Percentiles rank a stretch among this genome's conserved stretches.
These are phyloP conservation scores for Lipomyces lipofer DNA, from an alignment of 805 yeast genomes.

Conservation along the genomic window DNA sequence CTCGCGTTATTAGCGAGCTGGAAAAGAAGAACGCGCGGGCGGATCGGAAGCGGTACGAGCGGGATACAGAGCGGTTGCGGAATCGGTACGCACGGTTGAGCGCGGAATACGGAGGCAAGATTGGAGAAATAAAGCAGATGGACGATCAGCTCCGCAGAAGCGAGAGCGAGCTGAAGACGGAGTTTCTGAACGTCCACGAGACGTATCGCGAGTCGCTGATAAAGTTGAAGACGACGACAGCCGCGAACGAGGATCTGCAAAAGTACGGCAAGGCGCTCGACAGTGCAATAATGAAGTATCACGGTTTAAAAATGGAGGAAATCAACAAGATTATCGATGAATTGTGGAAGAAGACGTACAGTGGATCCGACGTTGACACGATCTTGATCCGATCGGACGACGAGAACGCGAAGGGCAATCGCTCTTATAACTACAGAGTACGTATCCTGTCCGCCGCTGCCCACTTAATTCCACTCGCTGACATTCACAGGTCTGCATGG, in stretches of 20 bases:
- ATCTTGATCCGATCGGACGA: conserved; percentile 83
- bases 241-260: conserved; percentile 77
- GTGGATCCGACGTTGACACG: conserved; percentile 93
- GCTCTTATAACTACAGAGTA: conserved; percentile 33
- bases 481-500: no score
- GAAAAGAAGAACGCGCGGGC: conserved; percentile 60
- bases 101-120: conserved; percentile 66
- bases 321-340: conserved; percentile 86
- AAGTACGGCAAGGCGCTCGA: conserved; percentile 85
- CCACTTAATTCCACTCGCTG: no score
- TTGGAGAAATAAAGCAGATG: conserved; percentile 85
- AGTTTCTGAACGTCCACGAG: conserved; percentile 66
- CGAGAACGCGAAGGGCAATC: conserved; percentile 48
- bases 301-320: conserved; percentile 86
- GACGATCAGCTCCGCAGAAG: conserved; percentile 64
- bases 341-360: conserved; percentile 89
- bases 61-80: conserved; percentile 53
- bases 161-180: conserved; percentile 62
- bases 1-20: conserved; percentile 46
- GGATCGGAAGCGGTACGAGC: conserved; percentile 61
- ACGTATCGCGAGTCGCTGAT: conserved; percentile 70
- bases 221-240: conserved; percentile 68
- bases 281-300: conserved; percentile 90
- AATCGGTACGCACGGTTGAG: conserved; percentile 55
- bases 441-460: no score